Evolutionary conservation across 352 stramenopile genomes (phyloP).

Genomic region (Pythium brassicae): DNA sequence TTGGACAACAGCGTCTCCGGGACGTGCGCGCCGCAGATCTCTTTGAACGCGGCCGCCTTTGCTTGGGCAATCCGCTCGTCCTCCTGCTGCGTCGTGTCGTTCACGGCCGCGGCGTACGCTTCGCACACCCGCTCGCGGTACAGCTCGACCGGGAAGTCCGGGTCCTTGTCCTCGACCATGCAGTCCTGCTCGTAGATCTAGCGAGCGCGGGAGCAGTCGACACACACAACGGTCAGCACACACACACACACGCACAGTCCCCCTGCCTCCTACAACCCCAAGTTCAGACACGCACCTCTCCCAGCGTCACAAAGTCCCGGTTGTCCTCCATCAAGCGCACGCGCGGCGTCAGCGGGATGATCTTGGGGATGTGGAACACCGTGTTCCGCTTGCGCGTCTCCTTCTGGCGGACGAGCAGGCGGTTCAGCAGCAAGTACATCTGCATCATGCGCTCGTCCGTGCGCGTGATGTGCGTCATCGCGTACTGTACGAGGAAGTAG

Average conservation of each 20-base stretch:
- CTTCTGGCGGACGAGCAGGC: constrained; percentile 80
- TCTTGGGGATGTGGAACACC: constrained; percentile 88
- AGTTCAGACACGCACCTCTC: constrained; percentile 31
- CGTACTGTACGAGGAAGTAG: constrained; percentile 91
- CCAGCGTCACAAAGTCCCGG: constrained; percentile 78
- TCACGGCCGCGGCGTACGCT: constrained; percentile 40
- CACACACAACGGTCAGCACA: not conserved
- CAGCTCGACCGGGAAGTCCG: constrained; percentile 74
- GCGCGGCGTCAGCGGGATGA: constrained; percentile 90
- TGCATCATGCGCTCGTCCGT: constrained; percentile 94
- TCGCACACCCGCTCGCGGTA: constrained; percentile 74
- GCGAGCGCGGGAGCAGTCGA: not conserved
- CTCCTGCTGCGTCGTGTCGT: constrained; percentile 41
- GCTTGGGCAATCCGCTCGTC: constrained; percentile 58
- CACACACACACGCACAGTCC: not conserved
- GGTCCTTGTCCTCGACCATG: constrained; percentile 59
- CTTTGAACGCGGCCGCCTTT: constrained; percentile 65
- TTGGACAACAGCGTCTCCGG: constrained; percentile 82
- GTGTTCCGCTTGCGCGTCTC: constrained; percentile 86
- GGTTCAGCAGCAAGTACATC: constrained; percentile 89
- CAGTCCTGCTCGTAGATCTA: constrained; percentile 82
- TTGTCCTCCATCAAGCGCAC: constrained; percentile 87
- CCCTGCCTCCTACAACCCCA: too few relatives aligned
- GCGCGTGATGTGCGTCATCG: constrained; percentile 90
- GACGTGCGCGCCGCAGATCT: constrained; percentile 78